These are phyloP conservation scores for Raphanus sativus DNA, from an alignment of 345 rosid genomes.

Conservation along the genomic window DNA sequence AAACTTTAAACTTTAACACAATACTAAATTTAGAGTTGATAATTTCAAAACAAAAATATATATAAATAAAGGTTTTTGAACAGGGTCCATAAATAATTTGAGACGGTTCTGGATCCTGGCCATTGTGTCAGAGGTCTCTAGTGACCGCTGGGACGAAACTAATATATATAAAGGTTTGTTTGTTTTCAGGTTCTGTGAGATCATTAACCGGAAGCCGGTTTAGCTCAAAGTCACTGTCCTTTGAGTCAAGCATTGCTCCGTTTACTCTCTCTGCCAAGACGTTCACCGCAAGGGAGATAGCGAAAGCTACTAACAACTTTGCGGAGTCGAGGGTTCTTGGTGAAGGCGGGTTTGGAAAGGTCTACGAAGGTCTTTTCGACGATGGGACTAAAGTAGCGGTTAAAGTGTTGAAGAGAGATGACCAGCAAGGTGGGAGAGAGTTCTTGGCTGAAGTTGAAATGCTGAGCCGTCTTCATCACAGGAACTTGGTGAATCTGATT, in stretches of 20 bases:
- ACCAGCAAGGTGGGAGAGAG: conserved; percentile 86
- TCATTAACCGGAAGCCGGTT: conserved; percentile 62
- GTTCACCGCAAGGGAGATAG: conserved; percentile 67
- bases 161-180: no score
- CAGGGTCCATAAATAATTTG: no score
- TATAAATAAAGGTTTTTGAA: no score
- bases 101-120: no score
- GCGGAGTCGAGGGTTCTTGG: conserved; percentile 68
- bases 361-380: conserved; percentile 74
- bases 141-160: no score
- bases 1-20: no score
- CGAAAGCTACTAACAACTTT: conserved; percentile 73
- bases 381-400: conserved; percentile 87
- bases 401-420: conserved; percentile 87
- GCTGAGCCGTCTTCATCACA: conserved; percentile 96
- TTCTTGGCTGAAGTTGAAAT: conserved; percentile 95
- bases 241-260: conserved; percentile 79
- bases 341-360: conserved; percentile 95
- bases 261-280: conserved; percentile 88
- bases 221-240: conserved; percentile 73
- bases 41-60: no score
- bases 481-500: conserved; percentile 85
- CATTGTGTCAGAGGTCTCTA: no score
- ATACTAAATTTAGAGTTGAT: no score
- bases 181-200: conserved; percentile 57